These are phyloP conservation scores for Pestalotiopsis sp. DNA, from an alignment of 2,329 filamentous ascomycete genomes.

Conservation along the genomic window DNA sequence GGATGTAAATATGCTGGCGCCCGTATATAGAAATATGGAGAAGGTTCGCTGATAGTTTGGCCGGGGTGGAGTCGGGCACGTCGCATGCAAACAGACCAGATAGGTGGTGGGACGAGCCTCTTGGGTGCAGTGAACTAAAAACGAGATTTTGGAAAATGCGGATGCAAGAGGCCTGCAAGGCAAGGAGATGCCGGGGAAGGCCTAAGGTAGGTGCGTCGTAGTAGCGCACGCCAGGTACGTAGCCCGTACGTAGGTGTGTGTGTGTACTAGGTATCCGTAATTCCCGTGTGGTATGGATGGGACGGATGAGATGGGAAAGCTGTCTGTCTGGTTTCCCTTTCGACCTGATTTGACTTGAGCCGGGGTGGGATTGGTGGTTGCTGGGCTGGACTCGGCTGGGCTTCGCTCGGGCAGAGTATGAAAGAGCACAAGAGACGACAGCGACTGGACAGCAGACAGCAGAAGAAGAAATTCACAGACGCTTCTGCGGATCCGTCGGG, in stretches of 20 bases:
- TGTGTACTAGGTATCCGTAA: neutral
- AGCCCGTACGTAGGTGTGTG: neutral
- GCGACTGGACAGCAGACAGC: neutral
- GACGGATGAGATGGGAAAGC: neutral
- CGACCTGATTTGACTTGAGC: neutral
- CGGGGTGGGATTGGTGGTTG: neutral
- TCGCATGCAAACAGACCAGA: constrained; percentile 3
- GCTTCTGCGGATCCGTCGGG: neutral
- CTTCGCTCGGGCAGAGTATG: neutral
- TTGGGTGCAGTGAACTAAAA: neutral
- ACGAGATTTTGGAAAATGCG: neutral
- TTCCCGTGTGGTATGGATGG: neutral
- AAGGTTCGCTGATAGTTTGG: neutral
- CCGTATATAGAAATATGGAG: constrained; percentile 14
- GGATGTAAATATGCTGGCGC: neutral
- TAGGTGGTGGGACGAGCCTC: neutral
- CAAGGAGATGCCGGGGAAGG: neutral
- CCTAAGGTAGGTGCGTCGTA: neutral
- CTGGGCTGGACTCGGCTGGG: neutral
- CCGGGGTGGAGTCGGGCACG: constrained; percentile 6
- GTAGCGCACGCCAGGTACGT: neutral
- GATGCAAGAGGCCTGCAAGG: neutral
- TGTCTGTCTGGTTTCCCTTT: neutral
- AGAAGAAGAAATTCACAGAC: neutral
- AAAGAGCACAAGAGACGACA: neutral